Evolutionary conservation across 2,329 filamentous ascomycete genomes (phyloP).

Genomic region (Sporothrix variecibatus): DNA sequence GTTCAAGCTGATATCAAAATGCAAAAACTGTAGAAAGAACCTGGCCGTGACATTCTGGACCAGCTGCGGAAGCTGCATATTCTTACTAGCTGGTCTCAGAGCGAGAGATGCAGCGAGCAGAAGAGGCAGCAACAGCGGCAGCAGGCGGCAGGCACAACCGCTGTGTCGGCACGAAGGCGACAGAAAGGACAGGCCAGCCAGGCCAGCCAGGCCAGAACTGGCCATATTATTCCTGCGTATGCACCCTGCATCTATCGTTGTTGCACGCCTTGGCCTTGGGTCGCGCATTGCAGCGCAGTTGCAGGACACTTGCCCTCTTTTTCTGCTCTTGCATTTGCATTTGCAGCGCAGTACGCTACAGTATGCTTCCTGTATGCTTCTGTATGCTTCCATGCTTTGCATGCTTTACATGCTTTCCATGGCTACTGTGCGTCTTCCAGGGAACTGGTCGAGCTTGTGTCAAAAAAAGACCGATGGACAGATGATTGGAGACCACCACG

Average conservation of each 20-base stretch:
- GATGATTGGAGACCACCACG: constrained; percentile 2
- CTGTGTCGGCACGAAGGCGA: not conserved
- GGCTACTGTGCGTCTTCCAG: constrained; percentile 1
- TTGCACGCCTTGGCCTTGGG: constrained; percentile 16
- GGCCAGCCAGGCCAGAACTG: not conserved
- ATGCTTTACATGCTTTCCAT: not conserved
- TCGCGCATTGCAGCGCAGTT: not conserved
- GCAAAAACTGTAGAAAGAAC: not conserved
- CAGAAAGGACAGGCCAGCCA: not conserved
- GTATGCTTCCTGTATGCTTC: too few relatives aligned
- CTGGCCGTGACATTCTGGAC: not conserved
- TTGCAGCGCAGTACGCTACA: too few relatives aligned
- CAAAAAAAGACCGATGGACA: too few relatives aligned
- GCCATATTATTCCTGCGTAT: not conserved
- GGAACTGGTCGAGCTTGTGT: not conserved
- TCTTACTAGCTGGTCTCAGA: not conserved
- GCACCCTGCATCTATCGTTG: not conserved
- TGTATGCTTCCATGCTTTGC: not conserved
- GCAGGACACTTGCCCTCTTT: too few relatives aligned
- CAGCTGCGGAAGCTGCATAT: not conserved
- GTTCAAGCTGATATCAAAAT: not conserved
- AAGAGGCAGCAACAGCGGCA: not conserved
- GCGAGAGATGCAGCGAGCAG: not conserved
- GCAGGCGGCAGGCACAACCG: not conserved
- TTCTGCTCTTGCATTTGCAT: too few relatives aligned